Conservation (phyloP, 2,329 filamentous ascomycete species). For the Paraconiothyrium sp. region DNA sequence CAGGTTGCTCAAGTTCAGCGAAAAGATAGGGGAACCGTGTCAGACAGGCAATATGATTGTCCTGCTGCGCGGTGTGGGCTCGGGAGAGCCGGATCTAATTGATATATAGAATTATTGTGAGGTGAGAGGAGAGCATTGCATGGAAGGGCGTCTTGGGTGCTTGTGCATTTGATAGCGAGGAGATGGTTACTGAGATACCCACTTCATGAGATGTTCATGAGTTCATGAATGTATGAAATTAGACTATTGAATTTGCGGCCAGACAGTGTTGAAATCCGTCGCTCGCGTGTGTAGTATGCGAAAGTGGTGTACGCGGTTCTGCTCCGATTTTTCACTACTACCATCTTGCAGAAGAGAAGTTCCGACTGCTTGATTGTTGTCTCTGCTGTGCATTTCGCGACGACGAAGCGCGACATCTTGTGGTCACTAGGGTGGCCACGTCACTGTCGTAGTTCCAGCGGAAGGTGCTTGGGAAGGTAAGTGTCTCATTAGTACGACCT, state of each 20-base stretch:
- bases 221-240: neutral
- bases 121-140: neutral
- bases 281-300: too few relatives aligned
- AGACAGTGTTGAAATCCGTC: neutral
- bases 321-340: too few relatives aligned
- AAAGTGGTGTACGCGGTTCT: too few relatives aligned
- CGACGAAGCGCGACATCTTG: too few relatives aligned
- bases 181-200: conserved; percentile 14
- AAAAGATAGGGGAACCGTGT: conserved; percentile 79
- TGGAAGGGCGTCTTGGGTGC: conserved; percentile 1
- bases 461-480: too few relatives aligned
- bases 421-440: too few relatives aligned
- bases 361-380: too few relatives aligned
- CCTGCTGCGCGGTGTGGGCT: conserved; percentile 84
- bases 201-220: conserved; percentile 7
- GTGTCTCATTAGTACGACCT: too few relatives aligned
- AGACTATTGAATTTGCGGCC: neutral
- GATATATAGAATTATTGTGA: conserved; percentile 51
- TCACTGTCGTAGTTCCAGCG: too few relatives aligned
- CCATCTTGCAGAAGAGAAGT: too few relatives aligned
- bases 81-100: conserved; percentile 77
- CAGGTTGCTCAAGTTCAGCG: conserved; percentile 83
- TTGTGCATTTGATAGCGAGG: neutral
- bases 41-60: conserved; percentile 91
- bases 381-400: neutral